These are phyloP conservation scores for Lepidium didymum DNA, from an alignment of 345 rosid species.

Conservation along the genomic window DNA sequence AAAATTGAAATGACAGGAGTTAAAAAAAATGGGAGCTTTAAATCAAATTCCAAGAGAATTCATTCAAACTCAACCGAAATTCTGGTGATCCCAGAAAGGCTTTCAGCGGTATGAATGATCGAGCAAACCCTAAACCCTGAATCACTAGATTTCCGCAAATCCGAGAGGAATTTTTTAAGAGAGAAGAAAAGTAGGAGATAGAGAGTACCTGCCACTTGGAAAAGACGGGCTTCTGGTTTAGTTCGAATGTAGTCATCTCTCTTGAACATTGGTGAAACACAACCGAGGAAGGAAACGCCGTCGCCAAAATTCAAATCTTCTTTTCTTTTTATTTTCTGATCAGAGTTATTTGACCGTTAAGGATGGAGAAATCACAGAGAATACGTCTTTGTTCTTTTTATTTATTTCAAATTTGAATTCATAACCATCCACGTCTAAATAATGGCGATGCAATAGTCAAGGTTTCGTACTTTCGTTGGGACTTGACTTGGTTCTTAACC, in stretches of 20 bases:
- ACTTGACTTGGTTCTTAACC: neutral
- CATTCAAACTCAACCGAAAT: neutral
- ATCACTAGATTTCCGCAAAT: neutral
- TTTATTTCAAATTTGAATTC: conserved; percentile 18
- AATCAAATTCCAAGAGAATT: neutral
- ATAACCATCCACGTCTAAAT: neutral
- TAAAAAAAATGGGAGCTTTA: neutral
- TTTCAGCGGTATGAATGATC: neutral
- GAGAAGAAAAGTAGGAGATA: neutral
- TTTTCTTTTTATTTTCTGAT: neutral
- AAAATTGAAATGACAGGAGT: neutral
- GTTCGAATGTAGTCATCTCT: conserved; percentile 59
- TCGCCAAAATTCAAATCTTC: neutral
- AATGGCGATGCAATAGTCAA: neutral
- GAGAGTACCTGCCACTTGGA: conserved; percentile 64
- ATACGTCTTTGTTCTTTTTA: neutral
- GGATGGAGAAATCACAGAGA: neutral
- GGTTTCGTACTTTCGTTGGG: neutral
- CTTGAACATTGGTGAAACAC: conserved; percentile 31
- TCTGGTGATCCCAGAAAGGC: neutral
- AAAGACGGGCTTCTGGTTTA: conserved; percentile 57
- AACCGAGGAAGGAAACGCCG: neutral
- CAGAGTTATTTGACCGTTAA: neutral
- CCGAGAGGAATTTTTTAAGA: neutral
- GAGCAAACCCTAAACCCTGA: neutral